Percentiles rank a stretch among this genome's conserved stretches.
These are phyloP conservation scores for Bremia lactucae DNA, from an alignment of 352 stramenopile species.

Conservation along the genomic window DNA sequence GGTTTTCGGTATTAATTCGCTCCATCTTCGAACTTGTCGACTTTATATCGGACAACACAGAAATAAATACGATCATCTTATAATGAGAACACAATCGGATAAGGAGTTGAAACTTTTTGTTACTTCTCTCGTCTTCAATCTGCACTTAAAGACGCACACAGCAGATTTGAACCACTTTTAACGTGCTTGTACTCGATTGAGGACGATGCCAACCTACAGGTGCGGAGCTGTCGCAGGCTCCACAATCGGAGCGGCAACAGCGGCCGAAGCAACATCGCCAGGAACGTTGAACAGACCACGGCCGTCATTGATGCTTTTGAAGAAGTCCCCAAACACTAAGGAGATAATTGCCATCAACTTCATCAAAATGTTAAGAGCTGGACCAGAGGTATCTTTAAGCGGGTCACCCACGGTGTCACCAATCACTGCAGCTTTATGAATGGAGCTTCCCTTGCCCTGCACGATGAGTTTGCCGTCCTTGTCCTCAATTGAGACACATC, in stretches of 20 bases:
- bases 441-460: slow-evolving; percentile 92
- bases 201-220: slow-evolving; percentile 29
- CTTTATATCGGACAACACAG: no score
- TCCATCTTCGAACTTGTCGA: no score
- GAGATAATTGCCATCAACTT: slow-evolving; percentile 99
- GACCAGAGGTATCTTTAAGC: slow-evolving; percentile 99
- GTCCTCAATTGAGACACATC: slow-evolving; percentile 83
- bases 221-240: slow-evolving; percentile 9
- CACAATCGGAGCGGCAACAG: slow-evolving; percentile 11
- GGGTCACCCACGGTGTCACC: slow-evolving; percentile 99
- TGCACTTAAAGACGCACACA: no score
- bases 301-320: slow-evolving; percentile 96
- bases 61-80: no score
- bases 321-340: slow-evolving; percentile 98
- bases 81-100: no score
- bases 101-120: no score
- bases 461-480: slow-evolving; percentile 87
- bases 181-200: no score
- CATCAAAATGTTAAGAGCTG: slow-evolving; percentile 99
- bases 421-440: slow-evolving; percentile 96
- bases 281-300: slow-evolving; percentile 88
- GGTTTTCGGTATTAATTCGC: no score
- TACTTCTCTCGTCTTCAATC: no score
- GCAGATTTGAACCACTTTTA: no score
- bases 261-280: slow-evolving; percentile 15